Conservation (phyloP, 2,329 filamentous ascomycete species). For the Sporothrix sp. region DNA sequence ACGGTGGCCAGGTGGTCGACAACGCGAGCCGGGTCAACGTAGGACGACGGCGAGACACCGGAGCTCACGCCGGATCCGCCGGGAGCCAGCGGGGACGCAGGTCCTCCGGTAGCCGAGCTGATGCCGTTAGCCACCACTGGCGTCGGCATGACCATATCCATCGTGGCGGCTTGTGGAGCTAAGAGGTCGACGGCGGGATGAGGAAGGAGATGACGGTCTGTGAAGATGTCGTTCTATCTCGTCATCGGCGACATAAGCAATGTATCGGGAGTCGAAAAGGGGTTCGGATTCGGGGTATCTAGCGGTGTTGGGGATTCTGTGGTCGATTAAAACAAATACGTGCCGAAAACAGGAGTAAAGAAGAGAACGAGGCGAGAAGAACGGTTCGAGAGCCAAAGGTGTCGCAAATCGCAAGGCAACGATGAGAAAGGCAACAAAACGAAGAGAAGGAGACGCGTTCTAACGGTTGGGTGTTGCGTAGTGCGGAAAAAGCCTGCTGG, state of each 20-base stretch:
- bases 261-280: conserved; percentile 5
- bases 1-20: conserved; percentile 64
- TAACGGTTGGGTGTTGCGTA: conserved; percentile 1
- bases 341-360: background rate
- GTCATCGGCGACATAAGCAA: conserved; percentile 11
- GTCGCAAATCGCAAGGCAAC: background rate
- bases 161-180: conserved; percentile 24
- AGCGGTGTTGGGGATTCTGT: background rate
- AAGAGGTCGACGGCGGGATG: background rate
- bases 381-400: conserved; percentile 1
- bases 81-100: background rate
- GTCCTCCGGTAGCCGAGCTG: conserved; percentile 17
- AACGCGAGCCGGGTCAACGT: conserved; percentile 57
- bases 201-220: background rate
- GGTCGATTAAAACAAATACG: conserved; percentile 7
- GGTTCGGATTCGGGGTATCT: background rate
- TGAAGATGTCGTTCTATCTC: conserved; percentile 11
- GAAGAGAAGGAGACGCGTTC: conserved; percentile 10
- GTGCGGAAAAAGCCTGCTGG: background rate
- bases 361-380: conserved; percentile 6
- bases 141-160: conserved; percentile 44
- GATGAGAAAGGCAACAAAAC: background rate
- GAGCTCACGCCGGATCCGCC: background rate
- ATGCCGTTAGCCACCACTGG: conserved; percentile 35
- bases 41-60: conserved; percentile 35